Evolutionary conservation across 2,329 filamentous ascomycete genomes (phyloP), one percentile per base, ranked within the genome.

Genomic region (Biscogniauxia marginata): DNA sequence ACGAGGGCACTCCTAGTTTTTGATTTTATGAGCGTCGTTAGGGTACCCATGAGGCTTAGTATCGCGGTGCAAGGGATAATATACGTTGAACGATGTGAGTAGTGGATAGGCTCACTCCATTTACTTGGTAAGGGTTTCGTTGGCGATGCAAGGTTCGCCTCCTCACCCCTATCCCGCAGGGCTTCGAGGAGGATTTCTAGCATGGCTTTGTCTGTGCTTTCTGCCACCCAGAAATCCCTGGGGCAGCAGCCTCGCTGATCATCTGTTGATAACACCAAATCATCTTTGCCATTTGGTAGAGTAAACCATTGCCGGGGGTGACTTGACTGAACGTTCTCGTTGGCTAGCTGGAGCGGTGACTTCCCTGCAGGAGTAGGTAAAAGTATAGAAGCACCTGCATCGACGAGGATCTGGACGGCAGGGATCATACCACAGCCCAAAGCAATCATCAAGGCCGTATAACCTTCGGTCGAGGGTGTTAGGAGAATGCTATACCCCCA

Each of bases 371-470:
- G 13, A 21, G 34, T 47, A 16, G 4, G 50, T 25, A 46, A 19
- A 19, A 43, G 24, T 11, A 59, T 57, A 46, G 48, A 46, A 18
- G 54, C 57, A 21, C 57, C 54, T 9, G 57, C 51, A 20, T 54
- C 54, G 5, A 50, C 54, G 30, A 59, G 44, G 21, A 59, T 49
- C 21, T 52, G 43, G n/a, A 54, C 57, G 16, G 54, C 57, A 7
- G 54, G 57, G 2, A 39, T 46, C 57, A 59, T 57, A 16, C 57
- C 54, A 21, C 48, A 54, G 18, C 54, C 48, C 19, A 57, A 54
- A 16, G 57, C 57, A 25, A 57, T 48, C 48, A 54, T 59, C 34
- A 59, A 18, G 1, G 54, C 51, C 8, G 54, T 49, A 20, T 51
- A 53, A 18, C 46, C 49, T 4, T 47, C n/a, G 13, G 46, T 45